Conservation (phyloP, 768 basidiomycete genomes). For the Candolleomyces efflorescens region DNA sequence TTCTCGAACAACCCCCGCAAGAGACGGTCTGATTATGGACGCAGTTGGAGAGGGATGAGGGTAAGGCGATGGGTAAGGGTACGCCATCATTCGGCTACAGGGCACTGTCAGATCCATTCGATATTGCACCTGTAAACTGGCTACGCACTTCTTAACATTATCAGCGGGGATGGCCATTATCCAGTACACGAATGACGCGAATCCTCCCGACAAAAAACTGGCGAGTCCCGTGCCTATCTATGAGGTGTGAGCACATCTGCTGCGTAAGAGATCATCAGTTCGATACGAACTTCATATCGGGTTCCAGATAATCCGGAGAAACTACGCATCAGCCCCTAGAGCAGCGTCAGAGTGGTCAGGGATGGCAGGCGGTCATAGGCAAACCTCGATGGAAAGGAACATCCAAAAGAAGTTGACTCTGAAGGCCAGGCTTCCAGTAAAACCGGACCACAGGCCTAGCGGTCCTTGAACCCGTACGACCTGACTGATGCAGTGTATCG, state of each 20-base stretch:
- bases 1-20: constrained; percentile 43
- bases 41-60: constrained; percentile 24
- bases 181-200: constrained; percentile 64
- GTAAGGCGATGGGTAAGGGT: constrained; percentile 44
- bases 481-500: constrained; percentile 62
- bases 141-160: constrained; percentile 74
- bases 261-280: not conserved
- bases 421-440: constrained; percentile 69
- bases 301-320: constrained; percentile 56
- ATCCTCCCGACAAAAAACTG: constrained; percentile 63
- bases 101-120: constrained; percentile 1
- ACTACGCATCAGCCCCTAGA: constrained; percentile 54
- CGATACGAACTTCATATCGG: constrained; percentile 47
- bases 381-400: constrained; percentile 68
- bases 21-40: constrained; percentile 37
- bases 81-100: constrained; percentile 61
- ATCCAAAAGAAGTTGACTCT: constrained; percentile 76
- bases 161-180: constrained; percentile 69
- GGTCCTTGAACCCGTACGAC: constrained; percentile 60
- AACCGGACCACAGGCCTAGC: constrained; percentile 69
- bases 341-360: constrained; percentile 13
- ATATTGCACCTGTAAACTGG: constrained; percentile 1
- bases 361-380: constrained; percentile 9
- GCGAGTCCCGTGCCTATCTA: constrained; percentile 59
- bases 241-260: not conserved